Percentiles rank a stretch among this genome's conserved stretches.
Evolutionary conservation across 371 early-diverging fungal genomes (phyloP).

Genomic region (Apophysomyces trapeziformis): DNA sequence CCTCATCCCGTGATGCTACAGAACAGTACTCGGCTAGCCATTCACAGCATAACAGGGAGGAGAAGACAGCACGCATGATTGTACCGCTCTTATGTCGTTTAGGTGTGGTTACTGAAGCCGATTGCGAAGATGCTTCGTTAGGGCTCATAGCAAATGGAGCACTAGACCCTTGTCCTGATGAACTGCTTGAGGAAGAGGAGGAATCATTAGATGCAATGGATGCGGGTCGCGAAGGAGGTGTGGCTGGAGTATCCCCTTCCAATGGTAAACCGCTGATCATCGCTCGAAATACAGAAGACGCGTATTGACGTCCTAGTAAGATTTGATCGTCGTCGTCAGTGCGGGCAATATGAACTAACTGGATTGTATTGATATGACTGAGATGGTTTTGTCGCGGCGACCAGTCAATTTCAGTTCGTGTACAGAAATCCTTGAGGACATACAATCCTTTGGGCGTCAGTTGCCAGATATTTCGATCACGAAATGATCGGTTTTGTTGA

Average conservation of each 20-base stretch:
- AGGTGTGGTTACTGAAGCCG: not conserved
- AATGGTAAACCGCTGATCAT: constrained; percentile 49
- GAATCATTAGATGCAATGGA: not conserved
- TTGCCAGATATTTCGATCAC: constrained; percentile 59
- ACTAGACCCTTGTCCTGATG: not conserved
- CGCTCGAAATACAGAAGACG: constrained; percentile 39
- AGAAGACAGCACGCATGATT: constrained; percentile 44
- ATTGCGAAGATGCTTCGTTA: not conserved
- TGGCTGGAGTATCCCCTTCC: constrained; percentile 35
- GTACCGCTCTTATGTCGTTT: constrained; percentile 23
- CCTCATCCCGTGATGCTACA: constrained; percentile 67
- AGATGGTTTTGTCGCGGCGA: constrained; percentile 35
- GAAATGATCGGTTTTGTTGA: constrained; percentile 52
- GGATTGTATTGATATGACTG: constrained; percentile 45
- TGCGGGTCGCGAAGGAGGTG: constrained; percentile 9
- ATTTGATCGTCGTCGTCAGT: constrained; percentile 48
- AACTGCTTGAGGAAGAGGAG: constrained; percentile 4
- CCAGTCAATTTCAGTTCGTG: constrained; percentile 46
- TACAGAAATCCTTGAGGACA: constrained; percentile 58
- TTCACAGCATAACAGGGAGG: constrained; percentile 53
- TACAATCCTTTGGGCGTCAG: constrained; percentile 65
- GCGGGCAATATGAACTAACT: constrained; percentile 49
- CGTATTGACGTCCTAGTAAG: constrained; percentile 30
- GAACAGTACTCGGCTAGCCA: constrained; percentile 69
- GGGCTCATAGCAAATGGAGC: constrained; percentile 29